Percentiles rank a stretch among this genome's conserved stretches.
phyloP scores from a whole-genome alignment of 768 basidiomycete species.

The Leccinellum albellum region DNA sequence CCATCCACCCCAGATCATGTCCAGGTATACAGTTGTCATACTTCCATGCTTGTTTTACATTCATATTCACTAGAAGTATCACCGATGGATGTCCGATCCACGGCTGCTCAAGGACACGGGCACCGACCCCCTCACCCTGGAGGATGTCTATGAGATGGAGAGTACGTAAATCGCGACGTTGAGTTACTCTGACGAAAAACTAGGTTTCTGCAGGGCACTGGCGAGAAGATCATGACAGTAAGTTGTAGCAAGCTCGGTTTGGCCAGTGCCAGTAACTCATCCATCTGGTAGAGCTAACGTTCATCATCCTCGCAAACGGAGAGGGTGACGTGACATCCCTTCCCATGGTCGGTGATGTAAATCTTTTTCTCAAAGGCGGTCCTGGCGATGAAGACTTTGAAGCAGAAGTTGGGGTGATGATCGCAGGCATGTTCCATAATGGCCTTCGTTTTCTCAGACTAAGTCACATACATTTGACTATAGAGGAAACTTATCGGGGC shows the following conservation, averaged over 20 bases:
- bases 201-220: constrained; percentile 59
- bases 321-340: constrained; percentile 31
- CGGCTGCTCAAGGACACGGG: constrained; percentile 75
- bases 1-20: constrained; percentile 70
- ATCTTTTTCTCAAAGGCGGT: constrained; percentile 74
- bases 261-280: background rate
- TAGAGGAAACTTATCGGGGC: constrained; percentile 66
- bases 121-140: constrained; percentile 75
- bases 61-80: constrained; percentile 61
- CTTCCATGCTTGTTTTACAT: background rate
- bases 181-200: background rate
- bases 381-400: constrained; percentile 47
- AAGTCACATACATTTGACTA: background rate
- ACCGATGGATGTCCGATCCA: constrained; percentile 82
- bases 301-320: constrained; percentile 68
- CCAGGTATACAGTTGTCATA: constrained; percentile 7
- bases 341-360: constrained; percentile 90
- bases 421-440: constrained; percentile 56
- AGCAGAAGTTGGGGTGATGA: constrained; percentile 90
- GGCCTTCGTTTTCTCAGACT: background rate
- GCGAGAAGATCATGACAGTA: constrained; percentile 82
- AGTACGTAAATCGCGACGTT: constrained; percentile 40
- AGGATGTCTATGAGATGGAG: constrained; percentile 89
- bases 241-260: background rate
- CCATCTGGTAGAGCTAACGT: constrained; percentile 66